phyloP scores from a whole-genome alignment of 805 yeast genomes.

The Candida glaebosa region DNA sequence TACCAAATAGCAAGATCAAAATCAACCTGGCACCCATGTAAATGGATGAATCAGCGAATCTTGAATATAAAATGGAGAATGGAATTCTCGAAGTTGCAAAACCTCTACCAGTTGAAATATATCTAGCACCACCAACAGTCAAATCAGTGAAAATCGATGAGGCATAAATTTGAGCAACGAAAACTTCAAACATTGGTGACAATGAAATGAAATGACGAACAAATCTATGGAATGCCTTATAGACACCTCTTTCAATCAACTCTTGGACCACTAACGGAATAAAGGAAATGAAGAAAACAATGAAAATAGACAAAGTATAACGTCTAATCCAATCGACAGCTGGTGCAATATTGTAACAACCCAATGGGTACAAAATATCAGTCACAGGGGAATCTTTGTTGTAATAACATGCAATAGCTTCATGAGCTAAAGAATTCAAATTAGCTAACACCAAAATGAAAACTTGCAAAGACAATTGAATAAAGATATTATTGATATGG shows the following conservation, averaged over 20 bases:
- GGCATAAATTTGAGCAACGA: slow-evolving; percentile 74
- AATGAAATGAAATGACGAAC: slow-evolving; percentile 65
- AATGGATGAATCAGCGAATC: slow-evolving; percentile 76
- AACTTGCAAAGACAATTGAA: slow-evolving; percentile 55
- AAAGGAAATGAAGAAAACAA: slow-evolving; percentile 71
- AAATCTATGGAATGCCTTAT: slow-evolving; percentile 62
- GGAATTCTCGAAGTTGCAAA: slow-evolving; percentile 73
- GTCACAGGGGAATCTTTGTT: slow-evolving; percentile 57
- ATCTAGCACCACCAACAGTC: slow-evolving; percentile 75
- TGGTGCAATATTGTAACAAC: slow-evolving; percentile 71
- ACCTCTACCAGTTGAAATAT: slow-evolving; percentile 81
- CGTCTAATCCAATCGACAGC: slow-evolving; percentile 72
- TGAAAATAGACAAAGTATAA: slow-evolving; percentile 68
- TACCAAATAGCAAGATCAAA: slow-evolving; percentile 68
- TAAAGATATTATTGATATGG: slow-evolving; percentile 74
- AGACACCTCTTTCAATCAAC: slow-evolving; percentile 69
- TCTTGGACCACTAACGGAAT: slow-evolving; percentile 77
- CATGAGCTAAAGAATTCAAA: slow-evolving; percentile 60
- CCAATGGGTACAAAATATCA: slow-evolving; percentile 59
- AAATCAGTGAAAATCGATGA: slow-evolving; percentile 65
- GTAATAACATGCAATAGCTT: slow-evolving; percentile 59
- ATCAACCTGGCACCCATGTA: slow-evolving; percentile 80
- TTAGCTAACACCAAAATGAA: slow-evolving; percentile 61
- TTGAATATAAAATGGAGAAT: slow-evolving; percentile 59
- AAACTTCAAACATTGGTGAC: slow-evolving; percentile 77